Base-by-base conservation (phyloP, 2,329 filamentous ascomycete genomes). In the Sporothrix luriei region DNA sequence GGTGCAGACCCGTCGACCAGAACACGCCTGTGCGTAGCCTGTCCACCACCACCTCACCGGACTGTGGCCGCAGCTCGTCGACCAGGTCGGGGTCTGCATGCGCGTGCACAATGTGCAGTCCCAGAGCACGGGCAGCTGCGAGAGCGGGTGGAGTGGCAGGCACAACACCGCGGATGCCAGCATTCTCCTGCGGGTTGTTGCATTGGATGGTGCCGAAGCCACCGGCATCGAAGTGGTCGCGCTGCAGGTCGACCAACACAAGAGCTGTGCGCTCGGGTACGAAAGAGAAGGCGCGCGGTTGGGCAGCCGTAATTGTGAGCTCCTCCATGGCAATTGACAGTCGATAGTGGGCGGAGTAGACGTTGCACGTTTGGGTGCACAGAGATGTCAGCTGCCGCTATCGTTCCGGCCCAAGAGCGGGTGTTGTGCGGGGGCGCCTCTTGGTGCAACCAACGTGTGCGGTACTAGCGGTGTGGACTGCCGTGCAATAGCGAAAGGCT, bases 1-100 rank as follows among this genome's bases (percentile, higher is more conserved):
- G 82, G 73, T 87, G 80, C 6, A 88, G 77, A 33, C 78, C 78
- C 0, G 86, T 88, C 46, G 83, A 82, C 84, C 84, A 88, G 74
- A 87, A 88, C 2, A 83, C 83, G 16, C 86, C 85, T 74, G 87
- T 88, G 10, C 85, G 85, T 2, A 84, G 83, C 76, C 87, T 87
- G 75, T 88, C 85, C 57, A 88, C 82, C 3, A 88, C 80, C 0
- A 82, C 77, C 75, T 88, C 85, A 16, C 81, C 82, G 2, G 84
- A 81, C 48, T 80, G 73, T 0, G 85, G 84, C 62, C 78, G 78
- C 54, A 87, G 77, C 73, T 85, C 84, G 74, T 85, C 83, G 24
- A 87, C 79, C 54, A 87, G 81, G 73, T 85, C 84, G 73, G 87
- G 84, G 38, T 82, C 84, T 77, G 86, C 83, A 10, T 84, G 79